Base-by-base conservation (phyloP, 306 rosid species). In the Vigna unguiculata region DNA sequence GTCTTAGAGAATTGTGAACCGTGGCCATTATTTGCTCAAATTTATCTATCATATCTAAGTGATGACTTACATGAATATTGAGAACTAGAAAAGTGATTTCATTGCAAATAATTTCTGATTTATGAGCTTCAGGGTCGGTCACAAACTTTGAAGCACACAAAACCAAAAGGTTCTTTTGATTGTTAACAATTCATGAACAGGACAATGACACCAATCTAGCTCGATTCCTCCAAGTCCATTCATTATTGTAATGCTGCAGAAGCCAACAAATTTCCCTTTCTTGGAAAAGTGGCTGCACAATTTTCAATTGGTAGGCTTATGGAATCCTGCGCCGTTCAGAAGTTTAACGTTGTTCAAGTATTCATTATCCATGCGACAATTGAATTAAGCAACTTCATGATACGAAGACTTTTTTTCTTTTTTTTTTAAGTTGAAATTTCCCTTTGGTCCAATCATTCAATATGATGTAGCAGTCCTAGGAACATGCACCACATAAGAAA, bases 301-400 rank as follows among this genome's bases (percentile, higher is more conserved):
- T 57, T 55, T 65, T 66, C 17, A 10, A 65, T 76, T 65, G 57
- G 66, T n/a, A 7, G 3, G 24, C 19, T 9, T 48, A n/a, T 77
- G 9, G 72, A 71, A 71, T 38, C 36, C 54, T 11, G 34, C n/a
- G 71, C 71, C 52, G 52, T 49, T 40, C 32, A 51, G 10, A n/a
- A 65, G 70, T 40, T 19, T 65, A 20, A 41, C 52, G 9, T 65
- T 20, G 71, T 40, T 64, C 30, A 30, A 28, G 43, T 65, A 20
- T 64, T 64, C 71, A 40, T 65, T 65, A 65, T 65, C 34, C 71
- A 40, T 65, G 52, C 41, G 70, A 11, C 70, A 64, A 12, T 64
- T 20, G 28, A 63, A 38, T 38, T n/a, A 36, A 34, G 28, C n/a
- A 62, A 64, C 5, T 20, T 41, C 10, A 9, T 19, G 17, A 72